These are phyloP conservation scores for Penicillium palitans DNA, from an alignment of 2,329 filamentous ascomycete genomes.

Conservation along the genomic window DNA sequence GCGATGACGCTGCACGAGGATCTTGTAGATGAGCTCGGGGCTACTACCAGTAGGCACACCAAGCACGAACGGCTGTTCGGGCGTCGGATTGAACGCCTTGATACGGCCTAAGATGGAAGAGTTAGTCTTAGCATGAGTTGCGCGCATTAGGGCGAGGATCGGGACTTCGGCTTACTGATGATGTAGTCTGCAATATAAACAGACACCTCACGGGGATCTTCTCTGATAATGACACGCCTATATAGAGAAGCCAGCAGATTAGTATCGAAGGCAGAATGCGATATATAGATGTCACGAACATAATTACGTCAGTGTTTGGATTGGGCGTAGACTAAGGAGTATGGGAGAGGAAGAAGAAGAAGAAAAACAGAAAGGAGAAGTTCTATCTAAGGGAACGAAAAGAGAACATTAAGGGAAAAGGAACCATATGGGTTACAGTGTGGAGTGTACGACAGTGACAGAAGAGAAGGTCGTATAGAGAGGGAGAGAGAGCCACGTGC, in stretches of 20 bases:
- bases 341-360: conserved; percentile 1
- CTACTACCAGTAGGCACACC: conserved; percentile 82
- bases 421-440: conserved; percentile 30
- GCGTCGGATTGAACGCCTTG: conserved; percentile 71
- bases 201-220: conserved; percentile 67
- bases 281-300: conserved; percentile 22
- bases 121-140: conserved; percentile 2
- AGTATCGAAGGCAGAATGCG: conserved; percentile 3
- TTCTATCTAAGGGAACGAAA: conserved; percentile 3
- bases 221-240: conserved; percentile 83
- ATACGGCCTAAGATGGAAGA: conserved; percentile 62
- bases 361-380: neutral
- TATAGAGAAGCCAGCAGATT: conserved; percentile 8
- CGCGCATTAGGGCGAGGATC: conserved; percentile 1
- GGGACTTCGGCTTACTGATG: conserved; percentile 55
- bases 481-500: conserved; percentile 6
- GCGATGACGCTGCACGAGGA: conserved; percentile 60
- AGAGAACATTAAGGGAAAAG: conserved; percentile 4
- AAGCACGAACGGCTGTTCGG: conserved; percentile 74
- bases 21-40: conserved; percentile 74
- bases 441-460: conserved; percentile 29
- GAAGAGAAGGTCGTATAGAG: conserved; percentile 17
- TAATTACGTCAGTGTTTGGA: conserved; percentile 31
- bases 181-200: conserved; percentile 80
- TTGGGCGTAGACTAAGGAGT: neutral